Evolutionary conservation across 2,329 filamentous ascomycete species (phyloP).

Genomic region (Metarhizium guizhouense): DNA sequence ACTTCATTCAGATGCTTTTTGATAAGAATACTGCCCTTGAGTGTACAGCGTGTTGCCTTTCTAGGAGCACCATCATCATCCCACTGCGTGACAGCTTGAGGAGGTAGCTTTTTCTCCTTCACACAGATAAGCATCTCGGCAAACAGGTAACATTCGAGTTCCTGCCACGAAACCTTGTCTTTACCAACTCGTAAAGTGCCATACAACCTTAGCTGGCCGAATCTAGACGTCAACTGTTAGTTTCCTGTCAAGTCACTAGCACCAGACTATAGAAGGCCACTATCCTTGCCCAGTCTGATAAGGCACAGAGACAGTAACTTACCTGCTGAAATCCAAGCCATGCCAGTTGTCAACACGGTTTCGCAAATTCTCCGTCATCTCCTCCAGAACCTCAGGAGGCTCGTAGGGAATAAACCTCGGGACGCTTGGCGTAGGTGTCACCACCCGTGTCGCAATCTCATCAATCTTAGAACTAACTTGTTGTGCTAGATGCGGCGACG

Average conservation of each 20-base stretch:
- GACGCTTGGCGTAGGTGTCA: conserved; percentile 49
- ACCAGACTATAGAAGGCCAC: neutral
- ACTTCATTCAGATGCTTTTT: conserved; percentile 96
- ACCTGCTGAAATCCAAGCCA: conserved; percentile 81
- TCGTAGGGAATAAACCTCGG: conserved; percentile 64
- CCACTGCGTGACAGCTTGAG: conserved; percentile 49
- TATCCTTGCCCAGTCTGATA: neutral
- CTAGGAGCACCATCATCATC: conserved; percentile 48
- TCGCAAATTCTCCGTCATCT: conserved; percentile 78
- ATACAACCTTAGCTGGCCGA: conserved; percentile 84
- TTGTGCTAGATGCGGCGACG: conserved; percentile 34
- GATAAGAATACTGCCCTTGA: conserved; percentile 96
- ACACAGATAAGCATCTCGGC: conserved; percentile 99
- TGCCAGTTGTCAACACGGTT: conserved; percentile 97
- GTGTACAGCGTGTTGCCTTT: conserved; percentile 68
- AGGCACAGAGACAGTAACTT: conserved; percentile 15
- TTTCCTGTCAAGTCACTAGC: neutral
- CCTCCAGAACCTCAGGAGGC: conserved; percentile 65
- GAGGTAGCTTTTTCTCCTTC: conserved; percentile 79
- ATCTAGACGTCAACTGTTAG: conserved; percentile 40
- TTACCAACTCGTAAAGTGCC: conserved; percentile 90
- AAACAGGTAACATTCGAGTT: conserved; percentile 93
- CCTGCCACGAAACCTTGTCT: conserved; percentile 94
- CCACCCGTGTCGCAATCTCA: conserved; percentile 44
- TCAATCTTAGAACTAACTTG: conserved; percentile 36